phyloP scores from a whole-genome alignment of 2,329 filamentous ascomycete genomes.

The Blastomyces silverae region DNA sequence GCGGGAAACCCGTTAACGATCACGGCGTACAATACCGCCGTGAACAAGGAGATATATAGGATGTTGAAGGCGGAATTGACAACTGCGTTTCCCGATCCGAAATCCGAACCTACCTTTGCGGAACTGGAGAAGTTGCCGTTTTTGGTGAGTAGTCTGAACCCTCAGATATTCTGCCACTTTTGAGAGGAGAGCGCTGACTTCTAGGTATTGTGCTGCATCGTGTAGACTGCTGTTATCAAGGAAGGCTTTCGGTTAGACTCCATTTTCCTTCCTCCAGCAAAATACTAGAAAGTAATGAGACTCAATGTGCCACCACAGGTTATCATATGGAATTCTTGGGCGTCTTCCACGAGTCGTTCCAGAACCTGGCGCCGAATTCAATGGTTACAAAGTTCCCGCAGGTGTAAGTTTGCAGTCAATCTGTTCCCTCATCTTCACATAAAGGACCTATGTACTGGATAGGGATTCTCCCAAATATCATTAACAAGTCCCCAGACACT shows the following conservation, averaged over 20 bases:
- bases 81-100: slow-evolving; percentile 28
- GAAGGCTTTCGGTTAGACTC: slow-evolving; percentile 31
- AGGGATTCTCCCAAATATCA: neutral
- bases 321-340: slow-evolving; percentile 32
- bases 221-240: slow-evolving; percentile 32
- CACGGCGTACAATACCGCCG: neutral
- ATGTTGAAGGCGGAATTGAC: slow-evolving; percentile 28
- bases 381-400: slow-evolving; percentile 29
- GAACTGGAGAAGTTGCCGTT: slow-evolving; percentile 26
- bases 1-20: slow-evolving; percentile 34
- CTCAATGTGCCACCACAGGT: slow-evolving; percentile 10
- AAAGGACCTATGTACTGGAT: neutral
- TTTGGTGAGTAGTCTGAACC: too few relatives aligned
- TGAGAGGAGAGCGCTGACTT: too few relatives aligned
- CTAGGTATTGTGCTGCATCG: too few relatives aligned
- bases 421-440: neutral
- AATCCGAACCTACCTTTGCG: slow-evolving; percentile 25
- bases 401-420: slow-evolving; percentile 23
- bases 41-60: slow-evolving; percentile 26
- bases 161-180: too few relatives aligned
- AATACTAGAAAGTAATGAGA: neutral
- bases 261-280: neutral
- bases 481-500: neutral
- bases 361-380: slow-evolving; percentile 28
- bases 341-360: slow-evolving; percentile 34